A percentile compares a stretch with the other conserved stretches of the same genome.
These are phyloP conservation scores for Oropetium thomaeum DNA, from an alignment of 176 grass and related monocot genomes.

Conservation along the genomic window DNA sequence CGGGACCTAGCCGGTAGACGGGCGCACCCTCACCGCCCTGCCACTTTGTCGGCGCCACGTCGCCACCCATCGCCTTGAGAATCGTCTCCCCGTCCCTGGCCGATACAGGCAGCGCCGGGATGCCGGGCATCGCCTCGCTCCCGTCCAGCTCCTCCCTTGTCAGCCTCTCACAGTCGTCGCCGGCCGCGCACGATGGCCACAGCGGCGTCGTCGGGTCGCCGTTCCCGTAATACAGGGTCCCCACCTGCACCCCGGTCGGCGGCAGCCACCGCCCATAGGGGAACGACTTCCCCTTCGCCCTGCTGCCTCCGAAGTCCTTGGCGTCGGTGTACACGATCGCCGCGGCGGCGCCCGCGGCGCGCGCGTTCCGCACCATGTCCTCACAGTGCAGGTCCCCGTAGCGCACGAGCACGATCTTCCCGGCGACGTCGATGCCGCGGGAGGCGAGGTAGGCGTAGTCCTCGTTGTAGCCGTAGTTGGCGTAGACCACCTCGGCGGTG, in stretches of 20 bases:
- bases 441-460: conserved; percentile 62
- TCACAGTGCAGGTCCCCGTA: conserved; percentile 86
- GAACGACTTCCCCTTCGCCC: conserved; percentile 29
- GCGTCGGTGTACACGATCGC: conserved; percentile 73
- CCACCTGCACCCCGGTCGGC: conserved; percentile 70
- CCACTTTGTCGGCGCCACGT: conserved; percentile 66
- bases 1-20: conserved; percentile 69
- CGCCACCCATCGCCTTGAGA: conserved; percentile 55
- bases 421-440: conserved; percentile 60
- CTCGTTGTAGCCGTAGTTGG: conserved; percentile 69
- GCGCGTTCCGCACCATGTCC: conserved; percentile 74
- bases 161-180: conserved; percentile 65
- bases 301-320: conserved; percentile 58
- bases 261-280: conserved; percentile 65
- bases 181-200: conserved; percentile 57
- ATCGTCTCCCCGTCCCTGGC: conserved; percentile 67
- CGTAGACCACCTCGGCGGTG: conserved; percentile 67
- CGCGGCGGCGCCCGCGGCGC: conserved; percentile 58
- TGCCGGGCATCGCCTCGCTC: conserved; percentile 55
- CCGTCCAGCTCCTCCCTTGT: conserved; percentile 49
- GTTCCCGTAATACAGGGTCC: conserved; percentile 47
- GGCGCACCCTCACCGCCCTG: conserved; percentile 62
- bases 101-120: conserved; percentile 81
- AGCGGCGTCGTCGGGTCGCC: conserved; percentile 78
- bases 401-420: conserved; percentile 60